Base-by-base conservation (phyloP, 805 yeast species). In the Cyberlindnera galapagoensis region DNA sequence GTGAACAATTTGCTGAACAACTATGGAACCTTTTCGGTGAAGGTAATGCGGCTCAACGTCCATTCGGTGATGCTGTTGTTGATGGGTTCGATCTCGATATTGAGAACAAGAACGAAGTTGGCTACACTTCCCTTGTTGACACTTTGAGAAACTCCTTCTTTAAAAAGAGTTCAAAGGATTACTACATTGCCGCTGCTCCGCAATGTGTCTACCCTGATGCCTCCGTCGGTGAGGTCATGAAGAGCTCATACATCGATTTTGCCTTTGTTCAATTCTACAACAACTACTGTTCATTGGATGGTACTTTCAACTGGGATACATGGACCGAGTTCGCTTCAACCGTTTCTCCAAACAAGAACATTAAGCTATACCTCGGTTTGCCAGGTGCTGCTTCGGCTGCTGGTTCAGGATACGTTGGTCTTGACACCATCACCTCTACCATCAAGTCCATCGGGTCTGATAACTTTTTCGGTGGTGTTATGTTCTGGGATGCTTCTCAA, bases 81-180 rank as follows among this genome's bases (percentile, higher is more conserved):
- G 97, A 90, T 57, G 97, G 97, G 13, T 88, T 88, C 51, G 97
- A 90, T 56, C 78, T 88, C 42, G 97, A 90, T 57, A 77, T 86
- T 47, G 97, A 90, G 60, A 70, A 73, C 57, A 66, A 67, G 43
- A 51, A 64, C 35, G 62, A 66, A 30, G 59, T 63, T 5, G 95
- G 95, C 16, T 81, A 80, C 50, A 74, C 74, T 31, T 75, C 82
- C 18, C 57, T 80, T 33, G 83, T 75, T 14, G 68, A 57, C 24
- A 63, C 68, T 49, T 28, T 63, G 51, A 43, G 94, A 79, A 12
- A 21, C 7, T 35, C 65, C 35, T 56, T 61, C 25, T 75, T 69
- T 44, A 74, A 65, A 9, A 59, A 64, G 24, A 62, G 75, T 21
- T 65, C 80, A 28, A 81, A 77, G 57, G 47, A 59, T 18, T 83